Percentiles rank a stretch among this genome's conserved stretches.
phyloP scores from a whole-genome alignment of 805 yeast genomes.

The Pichia cephalocereana region DNA sequence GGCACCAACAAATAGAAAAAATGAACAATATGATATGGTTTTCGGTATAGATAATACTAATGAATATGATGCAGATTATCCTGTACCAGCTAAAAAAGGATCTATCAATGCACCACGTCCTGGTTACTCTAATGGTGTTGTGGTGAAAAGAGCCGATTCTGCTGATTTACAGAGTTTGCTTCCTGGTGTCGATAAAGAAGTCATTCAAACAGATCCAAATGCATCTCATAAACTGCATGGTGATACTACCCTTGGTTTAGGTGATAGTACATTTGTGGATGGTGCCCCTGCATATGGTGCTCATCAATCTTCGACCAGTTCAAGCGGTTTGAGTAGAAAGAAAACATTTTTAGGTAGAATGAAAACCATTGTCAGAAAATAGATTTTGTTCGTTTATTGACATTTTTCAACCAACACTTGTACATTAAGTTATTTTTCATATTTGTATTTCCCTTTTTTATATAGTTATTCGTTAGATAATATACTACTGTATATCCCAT shows the following conservation, averaged over 20 bases:
- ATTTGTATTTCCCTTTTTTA: neutral
- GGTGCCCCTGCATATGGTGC: slow-evolving; percentile 49
- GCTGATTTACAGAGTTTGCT: slow-evolving; percentile 17
- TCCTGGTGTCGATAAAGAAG: slow-evolving; percentile 37
- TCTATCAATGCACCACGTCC: neutral
- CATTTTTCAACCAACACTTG: neutral
- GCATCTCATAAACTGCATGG: slow-evolving; percentile 63
- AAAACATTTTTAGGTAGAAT: slow-evolving; percentile 80
- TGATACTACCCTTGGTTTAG: slow-evolving; percentile 76
- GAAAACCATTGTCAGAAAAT: slow-evolving; percentile 48
- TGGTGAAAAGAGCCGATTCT: slow-evolving; percentile 21
- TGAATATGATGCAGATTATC: slow-evolving; percentile 36
- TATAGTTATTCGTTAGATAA: neutral
- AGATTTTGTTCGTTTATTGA: neutral
- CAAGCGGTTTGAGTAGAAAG: slow-evolving; percentile 62
- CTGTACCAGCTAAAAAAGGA: slow-evolving; percentile 12
- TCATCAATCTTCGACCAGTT: slow-evolving; percentile 19
- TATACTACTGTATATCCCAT: no score
- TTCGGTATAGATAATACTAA: slow-evolving; percentile 54
- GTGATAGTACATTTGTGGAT: slow-evolving; percentile 85
- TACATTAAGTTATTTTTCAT: neutral
- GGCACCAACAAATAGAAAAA: slow-evolving; percentile 44
- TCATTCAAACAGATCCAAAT: slow-evolving; percentile 64
- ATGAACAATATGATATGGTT: slow-evolving; percentile 60
- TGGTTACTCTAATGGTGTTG: slow-evolving; percentile 24